Evolutionary conservation across 768 basidiomycete genomes (phyloP).

Genomic region (Grammothele lineata): DNA sequence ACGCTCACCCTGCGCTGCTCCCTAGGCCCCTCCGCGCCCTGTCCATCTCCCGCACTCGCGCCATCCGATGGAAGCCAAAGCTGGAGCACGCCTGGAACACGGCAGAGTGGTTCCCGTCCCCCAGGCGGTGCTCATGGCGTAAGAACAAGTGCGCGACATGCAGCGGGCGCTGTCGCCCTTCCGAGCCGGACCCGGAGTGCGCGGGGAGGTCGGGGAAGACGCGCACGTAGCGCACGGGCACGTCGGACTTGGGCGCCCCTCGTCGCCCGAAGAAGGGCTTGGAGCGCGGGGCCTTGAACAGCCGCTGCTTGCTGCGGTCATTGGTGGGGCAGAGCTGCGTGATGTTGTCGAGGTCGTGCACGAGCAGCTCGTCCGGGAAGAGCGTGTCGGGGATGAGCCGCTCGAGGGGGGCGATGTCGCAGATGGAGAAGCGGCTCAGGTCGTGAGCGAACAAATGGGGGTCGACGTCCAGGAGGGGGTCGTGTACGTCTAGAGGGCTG

Average conservation of each 20-base stretch:
- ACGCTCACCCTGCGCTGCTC: conserved; percentile 19
- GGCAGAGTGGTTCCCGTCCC: conserved; percentile 48
- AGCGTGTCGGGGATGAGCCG: conserved; percentile 22
- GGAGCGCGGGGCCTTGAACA: no score
- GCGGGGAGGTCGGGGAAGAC: background rate
- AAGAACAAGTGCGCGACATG: conserved; percentile 45
- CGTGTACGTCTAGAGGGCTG: background rate
- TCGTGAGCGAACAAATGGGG: background rate
- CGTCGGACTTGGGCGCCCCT: background rate
- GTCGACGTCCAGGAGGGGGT: background rate
- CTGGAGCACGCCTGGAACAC: conserved; percentile 48
- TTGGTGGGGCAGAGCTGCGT: conserved; percentile 1
- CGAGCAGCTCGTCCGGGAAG: conserved; percentile 24
- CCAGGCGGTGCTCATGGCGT: conserved; percentile 31
- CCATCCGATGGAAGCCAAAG: conserved; percentile 26
- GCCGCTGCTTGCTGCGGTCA: conserved; percentile 18
- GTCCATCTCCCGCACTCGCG: no score
- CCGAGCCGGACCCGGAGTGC: background rate
- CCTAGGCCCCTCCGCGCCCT: background rate
- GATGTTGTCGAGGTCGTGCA: conserved; percentile 20
- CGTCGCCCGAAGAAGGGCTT: conserved; percentile 9
- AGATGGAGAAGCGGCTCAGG: conserved; percentile 2
- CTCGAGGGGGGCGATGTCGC: conserved; percentile 22
- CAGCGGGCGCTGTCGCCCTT: background rate
- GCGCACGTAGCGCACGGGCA: conserved; percentile 1